These are phyloP conservation scores for Erucastrum elatum DNA, from an alignment of 345 rosid genomes.

Conservation along the genomic window DNA sequence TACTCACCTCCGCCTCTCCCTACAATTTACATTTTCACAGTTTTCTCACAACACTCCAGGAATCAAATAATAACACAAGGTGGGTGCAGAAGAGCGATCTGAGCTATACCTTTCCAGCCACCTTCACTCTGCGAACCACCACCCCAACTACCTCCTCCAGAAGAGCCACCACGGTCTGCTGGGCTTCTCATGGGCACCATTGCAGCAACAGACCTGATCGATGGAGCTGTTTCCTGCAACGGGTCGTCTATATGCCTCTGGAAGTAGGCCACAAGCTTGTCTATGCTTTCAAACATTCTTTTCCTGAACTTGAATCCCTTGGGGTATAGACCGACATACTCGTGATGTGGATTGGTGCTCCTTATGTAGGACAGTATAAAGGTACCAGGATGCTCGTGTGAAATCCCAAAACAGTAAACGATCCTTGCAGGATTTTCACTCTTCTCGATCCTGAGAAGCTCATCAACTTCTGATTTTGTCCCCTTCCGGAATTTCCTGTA, in stretches of 20 bases:
- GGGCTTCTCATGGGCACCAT: neutral
- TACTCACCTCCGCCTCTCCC: neutral
- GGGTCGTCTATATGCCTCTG: neutral
- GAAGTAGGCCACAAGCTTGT: neutral
- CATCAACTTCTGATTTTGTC: neutral
- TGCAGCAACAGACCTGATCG: neutral
- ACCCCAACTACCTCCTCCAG: neutral
- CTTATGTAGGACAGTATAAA: neutral
- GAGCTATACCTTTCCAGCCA: neutral
- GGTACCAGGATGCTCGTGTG: neutral
- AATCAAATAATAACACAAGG: neutral
- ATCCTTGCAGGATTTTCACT: neutral
- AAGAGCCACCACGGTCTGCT: neutral
- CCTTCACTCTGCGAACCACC: neutral
- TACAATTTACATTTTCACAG: neutral
- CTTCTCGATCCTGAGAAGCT: neutral
- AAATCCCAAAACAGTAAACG: neutral
- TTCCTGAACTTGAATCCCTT: neutral
- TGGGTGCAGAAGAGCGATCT: neutral
- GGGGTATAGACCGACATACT: neutral
- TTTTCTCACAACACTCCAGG: neutral
- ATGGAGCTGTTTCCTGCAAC: neutral
- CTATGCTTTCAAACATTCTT: neutral
- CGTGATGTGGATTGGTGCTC: neutral
- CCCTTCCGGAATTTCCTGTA: neutral